A percentile compares a stretch with the other conserved stretches of the same genome.
These are phyloP conservation scores for Endoconidiophora laricicola DNA, from an alignment of 2,329 filamentous ascomycete species.

Conservation along the genomic window DNA sequence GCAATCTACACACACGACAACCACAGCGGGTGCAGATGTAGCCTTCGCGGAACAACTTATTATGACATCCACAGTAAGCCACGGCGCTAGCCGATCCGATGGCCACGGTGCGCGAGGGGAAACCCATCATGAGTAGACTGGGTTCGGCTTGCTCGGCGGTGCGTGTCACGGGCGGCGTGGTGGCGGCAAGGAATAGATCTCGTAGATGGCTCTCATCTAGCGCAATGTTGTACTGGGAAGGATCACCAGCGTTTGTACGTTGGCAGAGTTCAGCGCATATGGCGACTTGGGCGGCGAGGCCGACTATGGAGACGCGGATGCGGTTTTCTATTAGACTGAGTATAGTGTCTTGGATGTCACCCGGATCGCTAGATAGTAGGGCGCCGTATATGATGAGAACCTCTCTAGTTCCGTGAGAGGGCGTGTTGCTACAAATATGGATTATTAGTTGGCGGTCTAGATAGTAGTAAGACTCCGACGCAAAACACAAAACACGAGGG, in stretches of 20 bases:
- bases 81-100: constrained; percentile 36
- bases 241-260: constrained; percentile 72
- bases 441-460: constrained; percentile 3
- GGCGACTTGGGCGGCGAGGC: constrained; percentile 77
- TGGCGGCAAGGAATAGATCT: constrained; percentile 75
- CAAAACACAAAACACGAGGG: not conserved
- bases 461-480: not conserved
- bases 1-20: constrained; percentile 76
- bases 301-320: constrained; percentile 77
- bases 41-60: constrained; percentile 62
- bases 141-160: constrained; percentile 40
- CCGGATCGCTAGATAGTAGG: constrained; percentile 76
- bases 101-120: constrained; percentile 72
- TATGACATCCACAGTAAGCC: constrained; percentile 83
- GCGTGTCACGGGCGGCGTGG: constrained; percentile 74
- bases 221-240: constrained; percentile 62
- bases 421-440: constrained; percentile 49
- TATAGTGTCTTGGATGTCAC: constrained; percentile 89
- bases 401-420: constrained; percentile 83
- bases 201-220: constrained; percentile 63
- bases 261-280: constrained; percentile 80
- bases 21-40: constrained; percentile 83
- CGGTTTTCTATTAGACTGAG: constrained; percentile 59
- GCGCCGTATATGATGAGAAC: constrained; percentile 86
- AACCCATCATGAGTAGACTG: constrained; percentile 89